phyloP scores from a whole-genome alignment of 768 basidiomycete genomes.

The Megacollybia marginata region DNA sequence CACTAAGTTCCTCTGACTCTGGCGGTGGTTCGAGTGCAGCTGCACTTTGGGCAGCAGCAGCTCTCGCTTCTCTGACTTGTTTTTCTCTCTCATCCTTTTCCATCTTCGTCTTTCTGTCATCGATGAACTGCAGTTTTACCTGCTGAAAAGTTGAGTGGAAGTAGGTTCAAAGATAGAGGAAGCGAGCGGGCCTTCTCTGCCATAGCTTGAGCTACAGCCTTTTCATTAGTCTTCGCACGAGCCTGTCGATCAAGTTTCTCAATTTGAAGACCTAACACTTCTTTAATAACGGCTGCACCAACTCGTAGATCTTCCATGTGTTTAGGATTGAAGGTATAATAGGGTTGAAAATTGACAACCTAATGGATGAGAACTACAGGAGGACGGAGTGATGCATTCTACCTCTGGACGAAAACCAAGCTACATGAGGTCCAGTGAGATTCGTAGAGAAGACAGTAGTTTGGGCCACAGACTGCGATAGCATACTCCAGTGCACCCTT shows the following conservation, averaged over 20 bases:
- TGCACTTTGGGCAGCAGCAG: slow-evolving; percentile 16
- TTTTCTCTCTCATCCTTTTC: slow-evolving; percentile 53
- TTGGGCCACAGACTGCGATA: slow-evolving; percentile 41
- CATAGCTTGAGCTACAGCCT: slow-evolving; percentile 45
- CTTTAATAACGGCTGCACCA: slow-evolving; percentile 60
- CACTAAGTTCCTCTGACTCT: background rate
- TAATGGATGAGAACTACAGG: slow-evolving; percentile 14
- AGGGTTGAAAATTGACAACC: slow-evolving; percentile 70
- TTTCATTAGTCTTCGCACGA: slow-evolving; percentile 47
- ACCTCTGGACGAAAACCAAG: slow-evolving; percentile 73
- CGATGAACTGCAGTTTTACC: slow-evolving; percentile 76
- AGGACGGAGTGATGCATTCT: slow-evolving; percentile 7
- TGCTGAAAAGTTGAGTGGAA: slow-evolving; percentile 16
- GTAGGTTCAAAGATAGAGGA: background rate
- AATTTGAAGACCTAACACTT: slow-evolving; percentile 47
- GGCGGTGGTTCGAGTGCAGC: slow-evolving; percentile 6
- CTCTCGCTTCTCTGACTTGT: slow-evolving; percentile 36
- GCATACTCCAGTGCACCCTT: slow-evolving; percentile 78
- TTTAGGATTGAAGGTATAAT: slow-evolving; percentile 53
- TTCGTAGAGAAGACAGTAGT: slow-evolving; percentile 2
- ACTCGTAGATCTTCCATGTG: slow-evolving; percentile 49
- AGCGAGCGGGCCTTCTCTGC: slow-evolving; percentile 42
- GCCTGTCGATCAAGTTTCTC: slow-evolving; percentile 41
- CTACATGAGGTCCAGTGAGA: slow-evolving; percentile 26
- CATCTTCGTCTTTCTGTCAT: slow-evolving; percentile 60